Conservation (phyloP, 768 basidiomycete genomes). For the Lactarius tabidus region DNA sequence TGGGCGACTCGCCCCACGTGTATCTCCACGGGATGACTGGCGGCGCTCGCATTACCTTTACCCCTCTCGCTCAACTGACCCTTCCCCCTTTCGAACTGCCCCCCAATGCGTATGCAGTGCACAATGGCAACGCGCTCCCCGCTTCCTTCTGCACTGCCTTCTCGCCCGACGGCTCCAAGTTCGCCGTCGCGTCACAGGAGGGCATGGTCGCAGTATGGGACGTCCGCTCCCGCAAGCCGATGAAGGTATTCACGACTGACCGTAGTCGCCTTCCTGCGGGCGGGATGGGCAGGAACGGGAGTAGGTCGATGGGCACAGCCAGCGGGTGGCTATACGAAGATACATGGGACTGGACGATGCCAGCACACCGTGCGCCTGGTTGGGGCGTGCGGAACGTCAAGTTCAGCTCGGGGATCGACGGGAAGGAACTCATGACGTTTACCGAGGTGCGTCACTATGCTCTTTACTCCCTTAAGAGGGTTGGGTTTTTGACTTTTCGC, state of each 20-base stretch:
- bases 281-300: constrained; percentile 18
- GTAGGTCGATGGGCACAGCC: constrained; percentile 38
- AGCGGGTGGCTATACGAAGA: constrained; percentile 58
- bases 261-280: constrained; percentile 32
- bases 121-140: constrained; percentile 36
- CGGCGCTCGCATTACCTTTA: constrained; percentile 55
- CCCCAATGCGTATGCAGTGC: constrained; percentile 24
- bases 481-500: background rate
- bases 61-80: constrained; percentile 62
- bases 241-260: constrained; percentile 64
- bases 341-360: constrained; percentile 62
- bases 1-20: constrained; percentile 86
- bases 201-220: constrained; percentile 81
- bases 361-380: constrained; percentile 53
- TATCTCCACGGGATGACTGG: constrained; percentile 76
- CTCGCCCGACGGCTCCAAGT: constrained; percentile 69
- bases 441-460: constrained; percentile 61
- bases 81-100: constrained; percentile 50
- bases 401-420: constrained; percentile 59
- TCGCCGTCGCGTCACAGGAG: constrained; percentile 80
- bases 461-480: background rate
- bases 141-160: constrained; percentile 83
- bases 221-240: constrained; percentile 64
- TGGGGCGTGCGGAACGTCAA: constrained; percentile 87
- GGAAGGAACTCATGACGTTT: constrained; percentile 80